These are phyloP conservation scores for Candida nonsorbophila DNA, from an alignment of 805 yeast species.

Conservation along the genomic window DNA sequence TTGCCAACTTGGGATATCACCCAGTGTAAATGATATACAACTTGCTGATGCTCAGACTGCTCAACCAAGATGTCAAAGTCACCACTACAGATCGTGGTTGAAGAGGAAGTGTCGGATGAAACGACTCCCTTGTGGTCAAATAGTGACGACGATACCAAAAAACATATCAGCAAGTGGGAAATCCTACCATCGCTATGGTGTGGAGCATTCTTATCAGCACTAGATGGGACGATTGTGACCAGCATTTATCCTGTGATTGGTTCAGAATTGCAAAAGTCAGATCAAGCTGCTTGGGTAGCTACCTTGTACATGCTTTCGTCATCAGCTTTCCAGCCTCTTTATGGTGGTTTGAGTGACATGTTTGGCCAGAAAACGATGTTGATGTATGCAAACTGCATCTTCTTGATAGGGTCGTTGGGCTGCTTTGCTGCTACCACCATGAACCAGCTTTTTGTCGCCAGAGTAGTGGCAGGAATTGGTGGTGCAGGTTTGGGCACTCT, in stretches of 20 bases:
- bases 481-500: constrained; percentile 80
- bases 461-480: constrained; percentile 77
- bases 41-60: too few relatives aligned
- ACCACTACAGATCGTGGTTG: too few relatives aligned
- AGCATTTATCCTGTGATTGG: constrained; percentile 61
- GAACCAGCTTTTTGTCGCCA: constrained; percentile 44
- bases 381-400: constrained; percentile 47
- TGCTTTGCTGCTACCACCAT: constrained; percentile 50
- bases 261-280: constrained; percentile 55
- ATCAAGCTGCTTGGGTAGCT: constrained; percentile 64
- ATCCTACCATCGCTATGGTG: constrained; percentile 6
- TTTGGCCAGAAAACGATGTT: constrained; percentile 56
- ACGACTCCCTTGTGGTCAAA: too few relatives aligned
- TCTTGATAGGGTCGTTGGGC: constrained; percentile 43
- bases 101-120: too few relatives aligned
- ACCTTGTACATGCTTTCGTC: constrained; percentile 61
- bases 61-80: too few relatives aligned
- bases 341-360: constrained; percentile 64
- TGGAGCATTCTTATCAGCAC: constrained; percentile 48
- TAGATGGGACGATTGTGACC: constrained; percentile 66
- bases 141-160: too few relatives aligned
- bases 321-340: constrained; percentile 67
- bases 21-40: too few relatives aligned
- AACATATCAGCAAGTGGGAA: constrained; percentile 2
- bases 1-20: too few relatives aligned